Evolutionary conservation across 305 asterid species (phyloP).

Genomic region (Stenogyne calaminthoides): DNA sequence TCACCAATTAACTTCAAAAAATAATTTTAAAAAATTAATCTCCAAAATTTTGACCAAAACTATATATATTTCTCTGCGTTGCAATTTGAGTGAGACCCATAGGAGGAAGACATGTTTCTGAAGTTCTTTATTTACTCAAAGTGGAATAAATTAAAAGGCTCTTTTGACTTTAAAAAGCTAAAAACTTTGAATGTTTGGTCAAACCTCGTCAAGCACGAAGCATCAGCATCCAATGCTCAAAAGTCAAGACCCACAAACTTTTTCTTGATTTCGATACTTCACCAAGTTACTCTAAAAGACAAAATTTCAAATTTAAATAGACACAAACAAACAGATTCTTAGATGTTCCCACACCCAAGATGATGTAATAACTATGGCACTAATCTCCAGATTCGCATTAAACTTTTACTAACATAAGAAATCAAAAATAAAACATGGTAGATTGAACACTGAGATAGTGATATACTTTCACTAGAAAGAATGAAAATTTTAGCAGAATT

Average conservation of each 20-base stretch:
- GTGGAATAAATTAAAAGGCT: background rate
- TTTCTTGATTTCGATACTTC: conserved; percentile 9
- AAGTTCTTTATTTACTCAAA: too few species aligned
- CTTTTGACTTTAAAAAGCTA: background rate
- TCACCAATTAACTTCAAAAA: too few species aligned
- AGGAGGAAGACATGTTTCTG: too few species aligned
- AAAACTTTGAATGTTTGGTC: conserved; percentile 27
- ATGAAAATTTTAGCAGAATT: conserved; percentile 14
- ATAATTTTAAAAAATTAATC: too few species aligned
- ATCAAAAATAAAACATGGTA: background rate
- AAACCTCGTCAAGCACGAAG: conserved; percentile 8
- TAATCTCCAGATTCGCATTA: conserved; percentile 10
- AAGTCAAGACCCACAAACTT: conserved; percentile 22
- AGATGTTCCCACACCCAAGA: conserved; percentile 17
- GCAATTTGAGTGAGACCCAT: too few species aligned
- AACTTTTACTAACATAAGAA: background rate
- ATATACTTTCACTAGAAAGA: conserved; percentile 8
- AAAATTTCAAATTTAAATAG: conserved; percentile 3
- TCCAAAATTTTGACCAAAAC: too few species aligned
- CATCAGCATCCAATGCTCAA: conserved; percentile 38
- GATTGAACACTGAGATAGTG: background rate
- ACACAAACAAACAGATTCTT: conserved; percentile 31
- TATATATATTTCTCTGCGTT: too few species aligned
- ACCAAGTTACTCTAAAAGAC: background rate
- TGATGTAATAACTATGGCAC: conserved; percentile 1